Conservation (phyloP, 2,329 filamentous ascomycete species). For the Xylaria sp. region DNA sequence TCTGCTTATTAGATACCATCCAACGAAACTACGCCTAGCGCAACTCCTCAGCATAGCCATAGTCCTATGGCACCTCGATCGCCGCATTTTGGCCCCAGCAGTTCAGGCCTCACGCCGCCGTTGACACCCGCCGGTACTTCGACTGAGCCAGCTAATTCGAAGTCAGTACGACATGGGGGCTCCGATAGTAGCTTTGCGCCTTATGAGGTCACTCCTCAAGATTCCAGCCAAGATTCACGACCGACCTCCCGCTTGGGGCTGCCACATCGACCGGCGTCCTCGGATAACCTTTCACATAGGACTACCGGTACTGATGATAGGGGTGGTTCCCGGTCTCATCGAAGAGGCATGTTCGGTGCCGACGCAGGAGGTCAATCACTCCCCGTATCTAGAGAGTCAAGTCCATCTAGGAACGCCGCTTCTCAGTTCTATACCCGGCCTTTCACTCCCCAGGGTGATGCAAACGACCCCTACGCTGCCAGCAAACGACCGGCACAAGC, state of each 20-base stretch:
- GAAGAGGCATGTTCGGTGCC: constrained; percentile 60
- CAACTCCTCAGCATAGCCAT: constrained; percentile 69
- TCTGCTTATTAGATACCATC: constrained; percentile 56
- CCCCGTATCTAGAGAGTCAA: constrained; percentile 65
- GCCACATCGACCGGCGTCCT: constrained; percentile 51
- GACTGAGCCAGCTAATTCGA: constrained; percentile 44
- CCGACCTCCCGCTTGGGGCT: constrained; percentile 48
- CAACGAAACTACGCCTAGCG: constrained; percentile 63
- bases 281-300: constrained; percentile 49
- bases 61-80: constrained; percentile 69
- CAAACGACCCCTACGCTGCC: constrained; percentile 86
- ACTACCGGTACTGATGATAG: constrained; percentile 47
- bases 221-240: constrained; percentile 62
- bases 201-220: constrained; percentile 70
- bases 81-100: constrained; percentile 69
- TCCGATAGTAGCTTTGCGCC: constrained; percentile 39
- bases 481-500: constrained; percentile 75
- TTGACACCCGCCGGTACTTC: constrained; percentile 83
- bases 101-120: constrained; percentile 79
- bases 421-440: constrained; percentile 72
- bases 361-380: constrained; percentile 56
- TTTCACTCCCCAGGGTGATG: constrained; percentile 78
- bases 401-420: constrained; percentile 67
- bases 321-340: constrained; percentile 47
- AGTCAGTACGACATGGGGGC: constrained; percentile 25